These are phyloP conservation scores for Sporothrix dimorphospora DNA, from an alignment of 2,329 filamentous ascomycete genomes.

Conservation along the genomic window DNA sequence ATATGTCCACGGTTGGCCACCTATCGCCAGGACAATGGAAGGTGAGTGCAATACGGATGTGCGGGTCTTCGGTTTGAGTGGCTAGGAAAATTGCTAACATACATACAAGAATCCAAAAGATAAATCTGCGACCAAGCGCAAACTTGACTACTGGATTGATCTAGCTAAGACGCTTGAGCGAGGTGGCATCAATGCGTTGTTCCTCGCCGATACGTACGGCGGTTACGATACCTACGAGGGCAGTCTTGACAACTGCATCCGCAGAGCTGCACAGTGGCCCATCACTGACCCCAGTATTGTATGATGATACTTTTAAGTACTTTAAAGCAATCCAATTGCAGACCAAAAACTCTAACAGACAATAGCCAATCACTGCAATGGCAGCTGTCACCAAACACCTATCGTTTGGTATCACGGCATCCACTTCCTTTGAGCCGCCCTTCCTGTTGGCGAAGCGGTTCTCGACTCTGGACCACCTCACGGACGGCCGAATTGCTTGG, in stretches of 20 bases:
- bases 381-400: slow-evolving; percentile 34
- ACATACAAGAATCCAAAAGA: slow-evolving; percentile 33
- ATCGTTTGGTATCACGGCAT: slow-evolving; percentile 32
- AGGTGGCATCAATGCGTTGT: slow-evolving; percentile 29
- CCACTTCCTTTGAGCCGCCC: slow-evolving; percentile 30
- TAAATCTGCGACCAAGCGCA: slow-evolving; percentile 27
- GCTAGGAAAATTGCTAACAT: not conserved
- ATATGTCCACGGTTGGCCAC: slow-evolving; percentile 26
- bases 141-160: slow-evolving; percentile 31
- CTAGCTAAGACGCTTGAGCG: slow-evolving; percentile 31
- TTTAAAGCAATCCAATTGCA: not conserved
- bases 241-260: slow-evolving; percentile 62
- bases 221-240: slow-evolving; percentile 66
- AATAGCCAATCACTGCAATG: slow-evolving; percentile 33
- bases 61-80: not conserved
- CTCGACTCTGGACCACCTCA: slow-evolving; percentile 33
- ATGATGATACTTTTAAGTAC: not conserved
- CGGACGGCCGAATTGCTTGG: slow-evolving; percentile 33
- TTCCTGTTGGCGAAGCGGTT: slow-evolving; percentile 32
- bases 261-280: slow-evolving; percentile 66
- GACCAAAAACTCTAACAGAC: not conserved
- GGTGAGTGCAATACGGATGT: not conserved
- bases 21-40: slow-evolving; percentile 24
- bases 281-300: slow-evolving; percentile 65
- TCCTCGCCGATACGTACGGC: slow-evolving; percentile 65